phyloP scores from a whole-genome alignment of 495 filamentous ascomycete species.

The Lindgomyces ingoldianus region DNA sequence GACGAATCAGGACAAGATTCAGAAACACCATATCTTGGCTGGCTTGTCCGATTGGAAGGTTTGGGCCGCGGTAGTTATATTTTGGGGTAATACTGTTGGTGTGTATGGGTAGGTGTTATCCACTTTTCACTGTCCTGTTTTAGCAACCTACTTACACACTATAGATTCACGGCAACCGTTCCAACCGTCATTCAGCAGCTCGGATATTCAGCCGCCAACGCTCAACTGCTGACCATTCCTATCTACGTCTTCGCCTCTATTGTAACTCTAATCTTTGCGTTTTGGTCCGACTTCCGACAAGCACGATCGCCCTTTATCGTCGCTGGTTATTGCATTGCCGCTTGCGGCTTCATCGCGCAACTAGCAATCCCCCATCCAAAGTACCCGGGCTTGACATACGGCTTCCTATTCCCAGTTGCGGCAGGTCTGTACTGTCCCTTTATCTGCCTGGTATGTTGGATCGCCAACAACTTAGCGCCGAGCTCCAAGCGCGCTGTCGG shows the following conservation, averaged over 20 bases:
- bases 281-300: conserved; percentile 18
- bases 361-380: conserved; percentile 34
- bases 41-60: conserved; percentile 31
- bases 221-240: conserved; percentile 35
- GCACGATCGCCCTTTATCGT: conserved; percentile 32
- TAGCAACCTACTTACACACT: neutral
- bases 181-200: conserved; percentile 31
- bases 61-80: conserved; percentile 21
- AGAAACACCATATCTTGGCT: conserved; percentile 15
- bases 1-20: conserved; percentile 33
- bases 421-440: conserved; percentile 44
- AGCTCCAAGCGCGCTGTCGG: conserved; percentile 43
- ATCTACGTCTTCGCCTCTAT: conserved; percentile 34
- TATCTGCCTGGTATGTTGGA: conserved; percentile 38
- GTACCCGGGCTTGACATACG: conserved; percentile 38
- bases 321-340: conserved; percentile 16
- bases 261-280: conserved; percentile 32
- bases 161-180: conserved; percentile 23
- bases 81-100: conserved; percentile 32
- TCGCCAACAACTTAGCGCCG: conserved; percentile 41
- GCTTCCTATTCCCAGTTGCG: conserved; percentile 39
- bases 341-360: conserved; percentile 27
- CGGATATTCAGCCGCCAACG: conserved; percentile 29
- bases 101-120: conserved; percentile 58
- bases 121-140: conserved; percentile 51